A percentile compares a stretch with the other conserved stretches of the same genome.
Evolutionary conservation across 176 grass and related monocot genomes (phyloP).

Genomic region (Musa schizocarpa): DNA sequence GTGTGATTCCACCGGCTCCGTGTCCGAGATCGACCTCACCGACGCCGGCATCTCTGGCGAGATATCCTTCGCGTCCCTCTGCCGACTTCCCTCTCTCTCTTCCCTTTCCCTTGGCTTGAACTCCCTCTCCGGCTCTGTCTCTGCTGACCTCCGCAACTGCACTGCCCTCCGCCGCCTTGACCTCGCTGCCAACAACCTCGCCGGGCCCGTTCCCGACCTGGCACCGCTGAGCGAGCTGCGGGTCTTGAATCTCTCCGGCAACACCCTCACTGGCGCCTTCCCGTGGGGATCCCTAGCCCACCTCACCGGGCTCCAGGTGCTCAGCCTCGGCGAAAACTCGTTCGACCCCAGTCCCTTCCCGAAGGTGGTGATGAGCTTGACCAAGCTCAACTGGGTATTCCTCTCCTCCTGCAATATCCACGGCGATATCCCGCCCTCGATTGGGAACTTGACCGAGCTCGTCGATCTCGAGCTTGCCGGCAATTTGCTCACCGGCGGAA

Average conservation of each 20-base stretch:
- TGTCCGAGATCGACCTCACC: conserved; percentile 4
- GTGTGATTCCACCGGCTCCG: background rate
- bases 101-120: conserved; percentile 4
- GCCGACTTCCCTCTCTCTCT: conserved; percentile 3
- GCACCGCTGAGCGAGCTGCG: background rate
- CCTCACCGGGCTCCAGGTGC: conserved; percentile 1
- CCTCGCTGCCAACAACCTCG: conserved; percentile 2
- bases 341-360: conserved; percentile 7
- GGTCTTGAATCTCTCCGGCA: conserved; percentile 16
- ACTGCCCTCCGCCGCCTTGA: conserved; percentile 1
- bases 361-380: background rate
- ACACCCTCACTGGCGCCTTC: conserved; percentile 6
- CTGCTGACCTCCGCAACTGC: conserved; percentile 1
- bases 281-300: conserved; percentile 14
- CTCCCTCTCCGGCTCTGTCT: background rate
- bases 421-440: conserved; percentile 9
- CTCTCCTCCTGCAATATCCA: background rate
- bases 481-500: conserved; percentile 3
- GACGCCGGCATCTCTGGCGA: background rate
- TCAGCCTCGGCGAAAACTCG: background rate
- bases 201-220: conserved; percentile 1
- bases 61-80: background rate
- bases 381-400: conserved; percentile 14
- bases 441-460: conserved; percentile 14
- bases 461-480: conserved; percentile 6